Base-by-base conservation (phyloP, 169 alveolate species). In the Plasmodium knowlesi region DNA sequence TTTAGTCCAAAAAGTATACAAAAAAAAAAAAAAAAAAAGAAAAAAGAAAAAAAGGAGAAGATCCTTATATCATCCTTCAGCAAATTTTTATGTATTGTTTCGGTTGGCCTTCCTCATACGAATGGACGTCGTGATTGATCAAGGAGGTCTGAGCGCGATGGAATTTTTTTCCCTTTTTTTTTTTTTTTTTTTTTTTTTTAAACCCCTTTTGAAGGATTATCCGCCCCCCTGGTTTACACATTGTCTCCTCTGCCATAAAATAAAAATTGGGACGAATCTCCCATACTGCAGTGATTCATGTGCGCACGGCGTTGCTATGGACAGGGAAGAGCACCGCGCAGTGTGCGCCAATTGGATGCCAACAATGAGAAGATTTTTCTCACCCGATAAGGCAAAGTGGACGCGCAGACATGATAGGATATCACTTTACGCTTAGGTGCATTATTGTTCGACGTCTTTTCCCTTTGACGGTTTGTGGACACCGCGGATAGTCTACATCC, bases 101-200 rank as follows among this genome's bases (percentile, higher is more conserved):
- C 43, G 54, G 85, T 79, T 79, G 70, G 37, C 89, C 76, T 25
- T 82, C 67, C 6, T 82, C 54, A 82, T 39, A 74, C 9, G 37
- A 82, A 50, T 82, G 12, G 32, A n/a, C 14, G 3, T 19, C 32
- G 74, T n/a, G 32, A 61, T 19, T 19, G 25, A 19, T 32, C 32
- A 61, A 1, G 32, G 37, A 3, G 12, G 3, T 61, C 32, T 12
- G 1, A 6, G 32, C 74, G 74, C 32, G 25, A 19, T 61, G 25
- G 34, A 61, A 25, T 61, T 61, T 25, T 61, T 54, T 54, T 54
- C 12, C 9, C 9, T 54, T 54, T 54, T 54, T 54, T 54, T 57
- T 57, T 57, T 57, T 57, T 57, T 57, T 61, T 61, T 61, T 61
- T 61, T 61, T 61, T 57, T 61, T 61, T 61, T 61, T 61, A 19